Base-by-base conservation (phyloP, 2,329 filamentous ascomycete genomes). In the Calonectria fujianensis region DNA sequence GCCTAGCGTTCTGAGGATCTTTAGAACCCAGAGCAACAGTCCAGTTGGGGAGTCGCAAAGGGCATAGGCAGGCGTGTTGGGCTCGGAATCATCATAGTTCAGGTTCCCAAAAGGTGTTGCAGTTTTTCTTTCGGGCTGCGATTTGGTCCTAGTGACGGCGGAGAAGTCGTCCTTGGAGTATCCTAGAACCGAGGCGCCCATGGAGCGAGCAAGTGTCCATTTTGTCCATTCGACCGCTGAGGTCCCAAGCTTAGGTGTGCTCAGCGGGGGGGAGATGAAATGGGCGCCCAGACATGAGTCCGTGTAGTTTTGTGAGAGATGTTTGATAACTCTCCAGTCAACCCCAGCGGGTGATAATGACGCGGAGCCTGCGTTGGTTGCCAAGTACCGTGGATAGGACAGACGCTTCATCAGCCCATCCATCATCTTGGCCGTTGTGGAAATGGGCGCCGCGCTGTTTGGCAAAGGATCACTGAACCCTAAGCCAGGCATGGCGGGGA, bases 391-490 rank as follows among this genome's bases (percentile, higher is more conserved):
- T 13, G 85, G 75, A 79, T 94, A 94, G 1, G 88, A 89, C 9
- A 94, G 84, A 35, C 89, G 86, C 65, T 83, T 83, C 93, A 94
- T 94, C 70, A 94, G 80, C 0, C 79, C 83, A 79, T 93, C 85
- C 68, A 94, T 87, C 16, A 93, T 83, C 2, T 87, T 86, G 0
- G 91, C 92, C 0, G 91, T 91, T 16, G 88, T 85, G 8, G 85
- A 81, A 70, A 91, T 83, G n/a, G 88, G 87, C 79, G 89, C 86
- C 10, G 84, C 84, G 63, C 88, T 88, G 70, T 86, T 86, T 0
- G 87, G 85, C 50, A 93, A 86, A 2, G 91, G 86, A 82, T 94
- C 92, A 82, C 92, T 93, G 80, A 94, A 94, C 20, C 92, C 93
- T 59, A 93, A 86, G 0, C 92, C 93, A 0, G 93, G 92, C 27